Percentiles rank a stretch among this genome's conserved stretches.
Conservation (phyloP, 495 filamentous ascomycete species). For the Annulohypoxylon moriforme region DNA sequence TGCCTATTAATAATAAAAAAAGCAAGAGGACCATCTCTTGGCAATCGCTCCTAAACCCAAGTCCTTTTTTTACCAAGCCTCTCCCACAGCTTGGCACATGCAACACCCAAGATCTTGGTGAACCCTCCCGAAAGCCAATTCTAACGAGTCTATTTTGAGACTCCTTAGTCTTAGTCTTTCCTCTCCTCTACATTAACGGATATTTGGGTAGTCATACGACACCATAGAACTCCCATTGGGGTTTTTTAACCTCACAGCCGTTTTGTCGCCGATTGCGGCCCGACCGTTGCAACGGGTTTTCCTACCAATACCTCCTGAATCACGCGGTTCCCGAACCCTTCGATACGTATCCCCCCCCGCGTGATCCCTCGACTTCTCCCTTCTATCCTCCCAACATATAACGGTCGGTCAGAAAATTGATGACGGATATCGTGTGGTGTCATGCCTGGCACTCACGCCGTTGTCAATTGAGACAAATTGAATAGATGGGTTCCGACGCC, state of each 20-base stretch:
- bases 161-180: conserved; percentile 9
- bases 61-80: conserved; percentile 48
- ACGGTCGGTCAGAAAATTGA: conserved; percentile 26
- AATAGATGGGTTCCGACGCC: conserved; percentile 52
- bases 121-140: conserved; percentile 42
- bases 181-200: conserved; percentile 28
- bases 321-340: conserved; percentile 8
- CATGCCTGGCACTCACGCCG: conserved; percentile 47
- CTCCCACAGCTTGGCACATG: conserved; percentile 51
- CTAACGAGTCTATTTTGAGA: conserved; percentile 26
- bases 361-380: conserved; percentile 13
- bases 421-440: conserved; percentile 43
- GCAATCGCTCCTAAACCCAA: conserved; percentile 46
- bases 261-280: conserved; percentile 21
- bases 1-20: conserved; percentile 43
- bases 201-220: conserved; percentile 28
- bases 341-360: not conserved
- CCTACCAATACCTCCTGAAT: conserved; percentile 13
- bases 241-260: conserved; percentile 19
- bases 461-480: conserved; percentile 42
- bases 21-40: conserved; percentile 48
- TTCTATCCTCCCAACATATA: not conserved
- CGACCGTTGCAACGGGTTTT: conserved; percentile 10
- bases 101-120: conserved; percentile 50
- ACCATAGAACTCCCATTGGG: conserved; percentile 35